These are phyloP conservation scores for Thielaviopsis ethacetica DNA, from an alignment of 2,329 filamentous ascomycete genomes.

Conservation along the genomic window DNA sequence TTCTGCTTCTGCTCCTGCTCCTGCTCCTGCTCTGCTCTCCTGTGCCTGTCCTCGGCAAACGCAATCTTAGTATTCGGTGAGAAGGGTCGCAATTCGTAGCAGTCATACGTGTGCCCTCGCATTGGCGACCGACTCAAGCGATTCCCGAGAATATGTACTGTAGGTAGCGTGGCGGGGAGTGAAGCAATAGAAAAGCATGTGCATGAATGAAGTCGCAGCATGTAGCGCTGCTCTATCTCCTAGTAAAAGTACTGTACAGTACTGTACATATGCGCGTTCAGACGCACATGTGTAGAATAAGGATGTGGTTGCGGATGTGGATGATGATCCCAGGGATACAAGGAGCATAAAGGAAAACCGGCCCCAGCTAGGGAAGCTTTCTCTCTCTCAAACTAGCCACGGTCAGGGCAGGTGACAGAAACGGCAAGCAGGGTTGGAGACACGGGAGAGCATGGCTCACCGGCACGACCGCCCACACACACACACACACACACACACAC, in stretches of 20 bases:
- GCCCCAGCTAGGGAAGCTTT: neutral
- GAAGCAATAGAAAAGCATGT: neutral
- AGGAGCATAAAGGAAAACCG: neutral
- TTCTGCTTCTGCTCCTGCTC: too few species aligned
- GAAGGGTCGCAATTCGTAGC: neutral
- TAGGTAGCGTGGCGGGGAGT: neutral
- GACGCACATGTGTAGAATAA: neutral
- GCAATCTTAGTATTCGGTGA: neutral
- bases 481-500: neutral
- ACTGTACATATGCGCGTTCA: neutral
- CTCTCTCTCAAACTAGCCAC: neutral
- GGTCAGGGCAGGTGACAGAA: conserved; percentile 1
- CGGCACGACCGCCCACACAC: neutral
- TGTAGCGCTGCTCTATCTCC: neutral
- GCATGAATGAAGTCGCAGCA: neutral
- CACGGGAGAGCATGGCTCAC: neutral
- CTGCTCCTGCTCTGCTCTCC: neutral
- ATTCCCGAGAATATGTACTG: neutral
- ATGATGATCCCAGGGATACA: neutral
- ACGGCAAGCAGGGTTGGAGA: neutral
- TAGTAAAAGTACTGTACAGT: neutral
- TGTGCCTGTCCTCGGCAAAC: neutral
- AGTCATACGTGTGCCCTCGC: neutral
- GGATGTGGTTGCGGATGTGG: neutral
- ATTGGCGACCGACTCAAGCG: neutral